Evolutionary conservation across 371 early-diverging fungal species (phyloP).

Genomic region (Umbelopsis sp.): DNA sequence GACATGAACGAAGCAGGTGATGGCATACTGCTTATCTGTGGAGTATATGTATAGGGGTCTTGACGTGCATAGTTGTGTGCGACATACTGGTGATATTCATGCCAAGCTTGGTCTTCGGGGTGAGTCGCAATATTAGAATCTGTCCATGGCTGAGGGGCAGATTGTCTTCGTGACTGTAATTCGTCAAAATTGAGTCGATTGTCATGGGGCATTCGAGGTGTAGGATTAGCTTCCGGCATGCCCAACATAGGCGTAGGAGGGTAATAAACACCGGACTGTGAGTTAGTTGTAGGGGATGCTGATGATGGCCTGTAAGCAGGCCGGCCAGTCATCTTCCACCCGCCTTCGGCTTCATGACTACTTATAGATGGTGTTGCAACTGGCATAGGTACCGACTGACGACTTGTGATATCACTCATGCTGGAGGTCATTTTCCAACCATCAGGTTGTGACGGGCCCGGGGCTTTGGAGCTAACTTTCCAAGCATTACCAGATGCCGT

Average conservation of each 20-base stretch:
- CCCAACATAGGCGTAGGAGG: not conserved
- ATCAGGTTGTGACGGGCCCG: not conserved
- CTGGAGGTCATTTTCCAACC: slow-evolving; percentile 14
- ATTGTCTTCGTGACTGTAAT: slow-evolving; percentile 18
- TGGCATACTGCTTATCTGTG: not conserved
- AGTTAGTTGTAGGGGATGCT: not conserved
- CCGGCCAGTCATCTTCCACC: slow-evolving; percentile 10
- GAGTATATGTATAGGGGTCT: not conserved
- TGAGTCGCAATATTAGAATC: slow-evolving; percentile 3
- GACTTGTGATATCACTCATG: not conserved
- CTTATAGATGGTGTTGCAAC: not conserved
- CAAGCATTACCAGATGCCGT: not conserved
- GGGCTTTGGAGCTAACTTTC: not conserved
- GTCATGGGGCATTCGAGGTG: slow-evolving; percentile 3
- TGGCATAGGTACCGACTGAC: not conserved
- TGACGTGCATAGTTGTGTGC: not conserved
- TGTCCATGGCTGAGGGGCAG: slow-evolving; percentile 9
- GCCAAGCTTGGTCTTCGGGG: not conserved
- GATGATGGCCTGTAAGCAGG: not conserved
- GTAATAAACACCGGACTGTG: not conserved
- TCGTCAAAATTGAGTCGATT: slow-evolving; percentile 4
- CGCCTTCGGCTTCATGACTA: not conserved
- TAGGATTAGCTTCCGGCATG: slow-evolving; percentile 14
- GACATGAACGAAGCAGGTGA: slow-evolving; percentile 14
- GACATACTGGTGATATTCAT: not conserved